A percentile compares a stretch with the other conserved stretches of the same genome.
These are phyloP conservation scores for Acacia concinna DNA, from an alignment of 331 rosid species.

Conservation along the genomic window DNA sequence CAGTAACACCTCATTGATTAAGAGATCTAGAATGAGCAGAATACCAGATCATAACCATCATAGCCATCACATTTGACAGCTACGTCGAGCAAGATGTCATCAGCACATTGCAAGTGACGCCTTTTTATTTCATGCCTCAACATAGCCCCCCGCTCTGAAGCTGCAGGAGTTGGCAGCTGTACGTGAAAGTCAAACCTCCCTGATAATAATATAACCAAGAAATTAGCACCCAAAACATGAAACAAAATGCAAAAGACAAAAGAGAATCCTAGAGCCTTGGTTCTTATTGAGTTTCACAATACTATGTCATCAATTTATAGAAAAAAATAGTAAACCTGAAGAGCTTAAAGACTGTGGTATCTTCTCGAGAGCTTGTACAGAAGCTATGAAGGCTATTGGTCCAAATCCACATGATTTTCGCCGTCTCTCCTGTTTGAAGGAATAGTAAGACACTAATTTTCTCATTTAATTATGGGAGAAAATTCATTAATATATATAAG, in stretches of 20 bases:
- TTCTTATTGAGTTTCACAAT: conserved; percentile 11
- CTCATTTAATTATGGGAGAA: conserved; percentile 16
- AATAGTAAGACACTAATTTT: conserved; percentile 9
- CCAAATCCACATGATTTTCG: conserved; percentile 78
- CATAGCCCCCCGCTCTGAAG: conserved; percentile 81
- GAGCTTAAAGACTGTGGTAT: conserved; percentile 82
- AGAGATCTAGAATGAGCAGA: conserved; percentile 9
- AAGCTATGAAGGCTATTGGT: conserved; percentile 80
- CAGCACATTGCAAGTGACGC: conserved; percentile 74
- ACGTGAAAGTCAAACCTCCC: conserved; percentile 93
- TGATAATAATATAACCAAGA: conserved; percentile 33
- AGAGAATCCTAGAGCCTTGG: conserved; percentile 2
- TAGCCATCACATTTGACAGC: conserved; percentile 93
- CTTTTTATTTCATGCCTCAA: conserved; percentile 80
- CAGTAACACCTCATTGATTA: conserved; percentile 8
- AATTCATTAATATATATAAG: background rate
- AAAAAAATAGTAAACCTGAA: conserved; percentile 64
- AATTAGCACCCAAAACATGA: conserved; percentile 26
- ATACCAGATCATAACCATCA: conserved; percentile 98
- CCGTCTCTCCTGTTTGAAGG: conserved; percentile 71
- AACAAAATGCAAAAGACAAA: conserved; percentile 19
- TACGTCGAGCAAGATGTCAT: conserved; percentile 68
- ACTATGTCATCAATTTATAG: conserved; percentile 18
- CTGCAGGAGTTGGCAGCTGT: conserved; percentile 88
- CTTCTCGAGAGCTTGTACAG: conserved; percentile 70